Evolutionary conservation across 257 asterid genomes (phyloP), one percentile per base, ranked within the genome.

Genomic region (Catharanthus roseus): DNA sequence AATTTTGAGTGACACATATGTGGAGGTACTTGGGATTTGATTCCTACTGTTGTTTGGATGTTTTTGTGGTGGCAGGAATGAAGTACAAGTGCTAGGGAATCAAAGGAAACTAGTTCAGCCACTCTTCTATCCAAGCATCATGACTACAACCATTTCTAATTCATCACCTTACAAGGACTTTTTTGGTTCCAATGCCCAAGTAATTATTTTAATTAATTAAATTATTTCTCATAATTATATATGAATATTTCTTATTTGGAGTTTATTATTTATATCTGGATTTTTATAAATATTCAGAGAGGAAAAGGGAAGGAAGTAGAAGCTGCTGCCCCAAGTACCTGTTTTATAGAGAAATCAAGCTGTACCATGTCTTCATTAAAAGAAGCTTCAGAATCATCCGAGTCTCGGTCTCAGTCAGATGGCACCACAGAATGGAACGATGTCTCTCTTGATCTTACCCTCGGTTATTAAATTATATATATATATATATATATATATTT

Each of bases 391-490:
- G 78, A 33, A 62, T 41, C 70, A 65, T 78, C 67, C 19, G 13
- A 62, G n/a, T n/a, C n/a, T 4, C 2, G 1, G 10, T 42, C 45
- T 18, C 45, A 61, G 16, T 62, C 79, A 42, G 69, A 58, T n/a
- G n/a, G n/a, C 44, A 57, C 68, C 53, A 24, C 26, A 10, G 80
- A 74, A 58, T 76, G 41, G 55, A 70, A 77, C 62, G 75, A 53
- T 65, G 24, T 88, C 65, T 84, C 86, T 8, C 88, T 86, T 44
- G 91, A 88, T 16, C 87, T 88, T 34, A 88, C 85, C 50, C 95
- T 85, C 68, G 87, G 86, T 55, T 84, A 28, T n/a, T n/a, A n/a
- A n/a, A n/a, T n/a, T n/a, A 69, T 12, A 12, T 65, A 11, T 60
- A n/a, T 72, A 34, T 2, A 9, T 11, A 28, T 21, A 38, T 38